Evolutionary conservation across 441 rosid species (phyloP).

Genomic region (Biscutella laevigata): DNA sequence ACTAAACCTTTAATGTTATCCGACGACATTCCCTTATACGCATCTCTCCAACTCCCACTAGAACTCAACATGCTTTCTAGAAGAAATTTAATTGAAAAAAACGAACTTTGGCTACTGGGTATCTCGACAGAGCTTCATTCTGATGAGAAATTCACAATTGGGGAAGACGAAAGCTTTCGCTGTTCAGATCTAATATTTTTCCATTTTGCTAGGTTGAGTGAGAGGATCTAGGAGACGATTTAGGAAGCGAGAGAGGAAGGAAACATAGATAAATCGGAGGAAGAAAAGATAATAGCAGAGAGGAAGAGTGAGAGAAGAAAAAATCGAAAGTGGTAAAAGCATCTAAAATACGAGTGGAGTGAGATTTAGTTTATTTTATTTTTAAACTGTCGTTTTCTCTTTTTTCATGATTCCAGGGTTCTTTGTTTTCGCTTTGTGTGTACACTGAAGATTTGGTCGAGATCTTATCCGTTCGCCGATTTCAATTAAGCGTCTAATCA

Average conservation of each 20-base stretch:
- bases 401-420: no score
- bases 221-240: constrained; percentile 17
- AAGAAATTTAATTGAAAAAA: neutral
- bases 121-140: constrained; percentile 5
- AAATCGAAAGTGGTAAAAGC: no score
- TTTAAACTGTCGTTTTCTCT: no score
- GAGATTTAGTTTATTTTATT: no score
- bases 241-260: no score
- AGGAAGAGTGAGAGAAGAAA: constrained; percentile 2
- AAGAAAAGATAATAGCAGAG: neutral
- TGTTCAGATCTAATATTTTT: constrained; percentile 20
- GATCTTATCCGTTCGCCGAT: no score
- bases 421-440: no score
- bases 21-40: constrained; percentile 37
- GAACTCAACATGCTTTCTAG: constrained; percentile 19
- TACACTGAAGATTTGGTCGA: no score
- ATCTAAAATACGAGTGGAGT: no score
- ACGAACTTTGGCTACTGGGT: constrained; percentile 17
- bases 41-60: constrained; percentile 31
- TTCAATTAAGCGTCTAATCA: no score
- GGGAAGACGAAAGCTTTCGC: neutral
- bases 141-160: neutral
- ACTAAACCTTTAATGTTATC: constrained; percentile 46
- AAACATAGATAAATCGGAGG: no score
- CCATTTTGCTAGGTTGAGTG: no score